phyloP scores from a whole-genome alignment of 805 yeast species.

The Wickerhamia fluorescens region DNA sequence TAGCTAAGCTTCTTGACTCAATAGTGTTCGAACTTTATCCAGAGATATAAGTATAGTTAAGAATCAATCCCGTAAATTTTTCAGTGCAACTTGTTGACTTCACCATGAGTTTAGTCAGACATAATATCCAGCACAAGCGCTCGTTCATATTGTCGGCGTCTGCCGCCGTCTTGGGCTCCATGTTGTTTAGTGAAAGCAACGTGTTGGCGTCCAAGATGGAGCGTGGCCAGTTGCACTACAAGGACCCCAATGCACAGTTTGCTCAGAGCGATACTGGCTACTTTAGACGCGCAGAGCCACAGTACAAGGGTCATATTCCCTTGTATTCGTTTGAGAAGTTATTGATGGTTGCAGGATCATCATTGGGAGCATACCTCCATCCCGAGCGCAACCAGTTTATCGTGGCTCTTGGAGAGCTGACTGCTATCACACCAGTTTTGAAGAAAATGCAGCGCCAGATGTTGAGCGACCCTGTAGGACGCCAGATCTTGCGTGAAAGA shows the following conservation, averaged over 20 bases:
- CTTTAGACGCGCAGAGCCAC: conserved; percentile 35
- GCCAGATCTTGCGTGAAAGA: conserved; percentile 67
- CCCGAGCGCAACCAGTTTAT: conserved; percentile 73
- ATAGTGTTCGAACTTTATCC: not conserved
- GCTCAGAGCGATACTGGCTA: conserved; percentile 19
- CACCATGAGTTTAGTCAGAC: not conserved
- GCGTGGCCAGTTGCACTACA: conserved; percentile 38
- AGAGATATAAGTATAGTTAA: not conserved
- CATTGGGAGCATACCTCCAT: conserved; percentile 68
- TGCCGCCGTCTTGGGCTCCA: conserved; percentile 17
- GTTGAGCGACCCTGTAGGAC: conserved; percentile 70
- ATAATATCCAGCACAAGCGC: not conserved
- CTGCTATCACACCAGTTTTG: conserved; percentile 69
- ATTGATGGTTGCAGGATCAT: conserved; percentile 63
- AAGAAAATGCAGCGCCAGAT: conserved; percentile 57
- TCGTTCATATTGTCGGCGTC: conserved; percentile 11
- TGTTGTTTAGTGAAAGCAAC: conserved; percentile 38
- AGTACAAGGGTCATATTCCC: conserved; percentile 77
- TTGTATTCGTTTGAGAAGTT: conserved; percentile 55
- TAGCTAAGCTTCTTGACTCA: no score
- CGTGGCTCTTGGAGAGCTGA: conserved; percentile 83
- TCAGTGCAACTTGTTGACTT: not conserved
- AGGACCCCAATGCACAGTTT: conserved; percentile 24
- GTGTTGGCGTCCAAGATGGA: conserved; percentile 56
- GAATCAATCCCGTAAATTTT: not conserved